A percentile compares a stretch with the other conserved stretches of the same genome.
phyloP scores from a whole-genome alignment of 495 filamentous ascomycete genomes.

The Lasiosphaeris hirsuta region DNA sequence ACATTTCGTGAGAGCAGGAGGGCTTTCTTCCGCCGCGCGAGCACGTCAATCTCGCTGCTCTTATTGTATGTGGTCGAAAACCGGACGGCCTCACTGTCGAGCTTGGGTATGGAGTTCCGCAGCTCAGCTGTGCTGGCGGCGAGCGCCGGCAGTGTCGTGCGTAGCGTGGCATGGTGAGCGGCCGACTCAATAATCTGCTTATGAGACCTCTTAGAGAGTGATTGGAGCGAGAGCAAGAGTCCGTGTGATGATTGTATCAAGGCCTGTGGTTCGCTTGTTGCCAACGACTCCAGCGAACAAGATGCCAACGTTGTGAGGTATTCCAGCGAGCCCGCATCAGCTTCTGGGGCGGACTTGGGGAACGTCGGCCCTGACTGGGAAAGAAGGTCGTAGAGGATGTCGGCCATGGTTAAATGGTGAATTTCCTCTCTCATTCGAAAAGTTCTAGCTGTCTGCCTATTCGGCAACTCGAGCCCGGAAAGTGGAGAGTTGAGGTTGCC shows the following conservation, averaged over 20 bases:
- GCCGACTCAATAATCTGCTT: conserved; percentile 79
- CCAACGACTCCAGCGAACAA: conserved; percentile 69
- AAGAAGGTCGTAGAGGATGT: conserved; percentile 34
- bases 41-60: conserved; percentile 61
- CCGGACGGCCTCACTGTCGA: conserved; percentile 71
- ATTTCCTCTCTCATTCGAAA: neutral
- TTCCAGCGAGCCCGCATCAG: conserved; percentile 71
- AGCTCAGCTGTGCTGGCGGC: conserved; percentile 61
- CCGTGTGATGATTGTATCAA: conserved; percentile 78
- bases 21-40: conserved; percentile 75
- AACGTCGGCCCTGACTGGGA: conserved; percentile 17
- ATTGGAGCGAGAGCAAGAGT: conserved; percentile 80
- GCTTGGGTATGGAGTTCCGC: conserved; percentile 66
- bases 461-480: too few relatives aligned
- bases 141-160: conserved; percentile 63
- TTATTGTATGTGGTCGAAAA: conserved; percentile 85
- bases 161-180: conserved; percentile 68
- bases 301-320: conserved; percentile 82
- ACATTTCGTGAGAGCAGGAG: conserved; percentile 86
- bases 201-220: conserved; percentile 88
- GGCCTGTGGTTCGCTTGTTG: conserved; percentile 71
- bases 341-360: neutral
- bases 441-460: too few relatives aligned
- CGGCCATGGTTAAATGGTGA: conserved; percentile 26
- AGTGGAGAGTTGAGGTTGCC: too few relatives aligned